Evolutionary conservation across 2,329 filamentous ascomycete species (phyloP), one percentile per base, ranked within the genome.

Genomic region (Myriosclerotinia scirpicola): DNA sequence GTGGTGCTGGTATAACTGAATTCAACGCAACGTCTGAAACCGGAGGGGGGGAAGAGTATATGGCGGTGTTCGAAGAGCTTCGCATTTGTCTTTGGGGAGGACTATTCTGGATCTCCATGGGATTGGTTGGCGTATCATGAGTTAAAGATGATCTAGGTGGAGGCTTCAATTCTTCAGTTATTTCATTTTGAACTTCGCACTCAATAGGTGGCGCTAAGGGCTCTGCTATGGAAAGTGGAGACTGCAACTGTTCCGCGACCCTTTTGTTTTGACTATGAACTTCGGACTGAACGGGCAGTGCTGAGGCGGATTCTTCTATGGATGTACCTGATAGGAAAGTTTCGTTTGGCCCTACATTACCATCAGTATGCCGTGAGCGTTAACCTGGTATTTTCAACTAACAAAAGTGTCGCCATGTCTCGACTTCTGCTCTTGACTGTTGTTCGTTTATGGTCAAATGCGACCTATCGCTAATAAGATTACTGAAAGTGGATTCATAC

Each of bases 371-470:
- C 8, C 5, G 6, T 1, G 9, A 2, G 7, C 15, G 3, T 50
- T 38, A 38, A 5, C 20, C 9, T 22, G n/a, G 8, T 22, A 3
- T 20, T 26, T 48, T 48, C 8, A 17, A 26, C 58, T 7, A 6
- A 60, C 58, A 60, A 30, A 60, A 60, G 15, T 60, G 1, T 38
- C 20, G 50, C 58, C 58, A 60, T 50, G 44, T 50, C n/a, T 60
- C 58, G 8, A 38, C 30, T 38, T 38, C 34, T 2, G 58, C 58
- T 14, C 6, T 60, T 1, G 50, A 1, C 1, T n/a, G n/a, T 26
- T 20, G 58, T 17, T 38, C 2, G 4, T 5, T 0, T 17, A 26
- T 30, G 26, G 58, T 14, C 8, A 50, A 22, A 26, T 40, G 17
- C 14, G 44, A 26, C 11, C 20, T 7, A 50, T 50, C 44, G 5